Evolutionary conservation across 2,329 filamentous ascomycete species (phyloP).

Genomic region (Venturia nashicola): DNA sequence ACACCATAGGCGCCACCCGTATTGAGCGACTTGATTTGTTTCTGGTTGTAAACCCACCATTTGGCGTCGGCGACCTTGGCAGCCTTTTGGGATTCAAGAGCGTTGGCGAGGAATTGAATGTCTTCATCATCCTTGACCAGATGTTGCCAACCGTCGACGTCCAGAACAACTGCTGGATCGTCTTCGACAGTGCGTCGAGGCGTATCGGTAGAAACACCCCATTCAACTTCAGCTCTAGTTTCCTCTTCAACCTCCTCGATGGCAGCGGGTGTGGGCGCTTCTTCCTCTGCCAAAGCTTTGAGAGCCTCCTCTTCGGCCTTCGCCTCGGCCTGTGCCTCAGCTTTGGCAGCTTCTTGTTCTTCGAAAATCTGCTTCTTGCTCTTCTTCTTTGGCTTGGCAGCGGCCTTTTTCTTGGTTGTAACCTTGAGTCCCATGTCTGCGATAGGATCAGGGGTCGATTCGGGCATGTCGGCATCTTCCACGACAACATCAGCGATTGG

Average conservation of each 20-base stretch:
- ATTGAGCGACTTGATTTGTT: slow-evolving; percentile 59
- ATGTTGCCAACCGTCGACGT: slow-evolving; percentile 59
- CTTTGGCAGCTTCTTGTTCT: slow-evolving; percentile 49
- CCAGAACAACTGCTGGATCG: slow-evolving; percentile 49
- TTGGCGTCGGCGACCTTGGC: slow-evolving; percentile 44
- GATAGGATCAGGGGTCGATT: slow-evolving; percentile 16
- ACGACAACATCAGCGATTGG: slow-evolving; percentile 25
- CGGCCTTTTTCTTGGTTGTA: slow-evolving; percentile 24
- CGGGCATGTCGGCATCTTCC: slow-evolving; percentile 27
- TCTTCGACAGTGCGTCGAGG: slow-evolving; percentile 55
- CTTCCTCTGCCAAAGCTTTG: slow-evolving; percentile 19
- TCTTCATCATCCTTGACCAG: slow-evolving; percentile 59
- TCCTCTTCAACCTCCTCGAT: slow-evolving; percentile 24
- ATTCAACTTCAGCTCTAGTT: slow-evolving; percentile 39
- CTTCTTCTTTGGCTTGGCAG: slow-evolving; percentile 40
- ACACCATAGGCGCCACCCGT: slow-evolving; percentile 42
- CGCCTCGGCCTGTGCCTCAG: slow-evolving; percentile 27
- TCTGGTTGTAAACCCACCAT: slow-evolving; percentile 59
- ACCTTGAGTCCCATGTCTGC: slow-evolving; percentile 21
- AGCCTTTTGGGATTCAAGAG: slow-evolving; percentile 33
- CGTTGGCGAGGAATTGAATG: slow-evolving; percentile 41
- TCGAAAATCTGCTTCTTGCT: slow-evolving; percentile 66
- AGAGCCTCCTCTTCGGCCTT: slow-evolving; percentile 33
- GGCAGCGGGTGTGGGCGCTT: slow-evolving; percentile 18
- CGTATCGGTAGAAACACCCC: slow-evolving; percentile 46